Conservation (phyloP, 2,329 filamentous ascomycete genomes). For the Aspergillus caelatus region DNA sequence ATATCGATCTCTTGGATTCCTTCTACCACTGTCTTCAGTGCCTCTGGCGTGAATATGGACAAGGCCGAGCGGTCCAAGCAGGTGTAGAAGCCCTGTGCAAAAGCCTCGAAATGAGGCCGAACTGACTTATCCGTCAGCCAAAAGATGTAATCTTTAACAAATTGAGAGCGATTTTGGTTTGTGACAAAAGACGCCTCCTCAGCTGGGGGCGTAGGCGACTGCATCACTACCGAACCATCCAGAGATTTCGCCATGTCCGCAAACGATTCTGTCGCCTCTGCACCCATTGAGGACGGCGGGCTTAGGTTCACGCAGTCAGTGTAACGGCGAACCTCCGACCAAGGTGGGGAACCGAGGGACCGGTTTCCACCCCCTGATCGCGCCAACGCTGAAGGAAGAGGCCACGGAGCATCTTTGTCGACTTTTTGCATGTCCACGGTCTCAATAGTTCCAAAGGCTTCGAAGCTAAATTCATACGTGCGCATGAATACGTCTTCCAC, state of each 20-base stretch:
- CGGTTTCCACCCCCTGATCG: slow-evolving; percentile 4
- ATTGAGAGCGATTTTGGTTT: slow-evolving; percentile 74
- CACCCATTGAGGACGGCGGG: slow-evolving; percentile 27
- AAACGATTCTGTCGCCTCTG: slow-evolving; percentile 22
- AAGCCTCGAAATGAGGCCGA: slow-evolving; percentile 75
- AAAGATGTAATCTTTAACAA: slow-evolving; percentile 80
- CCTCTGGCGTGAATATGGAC: slow-evolving; percentile 68
- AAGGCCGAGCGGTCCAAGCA: slow-evolving; percentile 74
- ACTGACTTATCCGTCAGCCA: slow-evolving; percentile 82
- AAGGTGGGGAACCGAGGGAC: slow-evolving; percentile 19
- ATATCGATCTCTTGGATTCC: slow-evolving; percentile 82
- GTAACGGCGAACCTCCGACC: slow-evolving; percentile 27
- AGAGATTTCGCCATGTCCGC: slow-evolving; percentile 26
- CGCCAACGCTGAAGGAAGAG: slow-evolving; percentile 22
- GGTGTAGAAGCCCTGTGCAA: slow-evolving; percentile 76
- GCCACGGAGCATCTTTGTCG: slow-evolving; percentile 40
- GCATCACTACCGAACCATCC: slow-evolving; percentile 25
- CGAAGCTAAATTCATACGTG: slow-evolving; percentile 82
- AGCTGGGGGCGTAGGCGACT: slow-evolving; percentile 34
- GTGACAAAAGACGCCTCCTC: slow-evolving; percentile 74
- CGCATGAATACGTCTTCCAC: slow-evolving; percentile 81
- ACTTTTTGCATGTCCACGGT: slow-evolving; percentile 58
- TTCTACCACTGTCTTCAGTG: slow-evolving; percentile 79
- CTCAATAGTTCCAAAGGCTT: slow-evolving; percentile 57
- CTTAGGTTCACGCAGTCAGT: slow-evolving; percentile 21